Base-by-base conservation (phyloP, 345 rosid genomes). In the Anacardium occidentale region DNA sequence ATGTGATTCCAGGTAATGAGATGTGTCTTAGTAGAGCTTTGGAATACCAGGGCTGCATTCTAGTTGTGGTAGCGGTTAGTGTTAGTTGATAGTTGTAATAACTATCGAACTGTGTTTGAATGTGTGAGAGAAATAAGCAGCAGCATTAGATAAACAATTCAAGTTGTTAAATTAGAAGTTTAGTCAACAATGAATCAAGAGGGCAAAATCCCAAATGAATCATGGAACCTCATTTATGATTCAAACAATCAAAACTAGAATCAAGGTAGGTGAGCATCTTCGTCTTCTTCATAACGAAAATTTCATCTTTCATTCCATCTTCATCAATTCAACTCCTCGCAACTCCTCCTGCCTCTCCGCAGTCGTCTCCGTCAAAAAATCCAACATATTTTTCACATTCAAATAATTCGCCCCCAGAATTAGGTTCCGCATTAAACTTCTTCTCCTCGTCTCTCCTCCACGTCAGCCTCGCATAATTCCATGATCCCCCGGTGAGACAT, bases 301-400 rank as follows among this genome's bases (percentile, higher is more conserved):
- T 18, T 20, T 20, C 24, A 22, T 3, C 32, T 29, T 1, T 29
- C 1, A 29, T 29, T 29, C 32, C 58, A 66, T 74, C 74, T 9
- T 53, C 40, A 22, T 78, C n/a, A n/a, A n/a, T n/a, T n/a, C n/a
- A n/a, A n/a, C n/a, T n/a, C n/a, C n/a, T 21, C 70, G 74, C 17
- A 77, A 18, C 40, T 1, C 20, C 79, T 74, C 81, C 86, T 65
- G 83, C 89, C 67, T 75, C 82, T 80, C 67, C 10, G 87, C 84
- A 20, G 62, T 58, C 1, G 75, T 53, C 66, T 59, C 73, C 34
- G 32, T 65, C 25, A 86, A 66, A 56, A 74, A 20, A 4, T 80
- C 86, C 44, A 83, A 69, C 56, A 84, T 61, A 13, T 68, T 56
- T 40, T 61, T 78, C 3, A 82, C 66, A n/a, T 86, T 63, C 20